These are phyloP conservation scores for Hyparrhenia diplandra DNA, from an alignment of 176 grass and related monocot species.

Conservation along the genomic window DNA sequence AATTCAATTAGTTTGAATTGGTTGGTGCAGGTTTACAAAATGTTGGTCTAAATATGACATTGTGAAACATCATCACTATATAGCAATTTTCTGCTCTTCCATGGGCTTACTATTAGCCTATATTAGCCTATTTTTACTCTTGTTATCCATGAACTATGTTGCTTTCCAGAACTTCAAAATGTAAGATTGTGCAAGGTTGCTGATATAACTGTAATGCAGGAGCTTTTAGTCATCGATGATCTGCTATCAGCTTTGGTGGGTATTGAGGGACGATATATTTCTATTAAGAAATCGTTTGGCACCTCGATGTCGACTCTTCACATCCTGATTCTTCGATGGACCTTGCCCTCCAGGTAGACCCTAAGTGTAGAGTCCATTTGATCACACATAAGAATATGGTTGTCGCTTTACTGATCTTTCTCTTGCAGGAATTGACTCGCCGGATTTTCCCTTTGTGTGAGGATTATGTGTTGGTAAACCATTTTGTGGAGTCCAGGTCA, in stretches of 20 bases:
- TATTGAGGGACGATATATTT: constrained; percentile 86
- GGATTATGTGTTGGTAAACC: constrained; percentile 77
- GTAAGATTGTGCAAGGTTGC: neutral
- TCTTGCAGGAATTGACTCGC: constrained; percentile 73
- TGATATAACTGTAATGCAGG: constrained; percentile 46
- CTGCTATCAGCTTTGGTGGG: constrained; percentile 83
- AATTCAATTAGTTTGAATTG: neutral
- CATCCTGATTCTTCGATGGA: constrained; percentile 84
- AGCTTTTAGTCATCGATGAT: constrained; percentile 95
- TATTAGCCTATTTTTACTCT: neutral
- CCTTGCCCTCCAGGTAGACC: constrained; percentile 77
- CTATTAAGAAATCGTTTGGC: too few relatives aligned
- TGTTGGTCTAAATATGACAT: neutral
- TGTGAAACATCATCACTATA: neutral
- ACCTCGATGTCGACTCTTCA: too few relatives aligned
- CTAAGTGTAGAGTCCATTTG: neutral
- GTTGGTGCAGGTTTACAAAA: neutral
- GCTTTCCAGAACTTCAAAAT: neutral
- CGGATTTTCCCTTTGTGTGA: constrained; percentile 87
- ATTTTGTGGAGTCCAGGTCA: constrained; percentile 87
- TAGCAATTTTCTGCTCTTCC: neutral
- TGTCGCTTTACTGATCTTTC: constrained; percentile 19
- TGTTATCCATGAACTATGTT: constrained; percentile 4
- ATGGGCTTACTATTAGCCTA: neutral
- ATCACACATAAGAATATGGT: neutral